These are phyloP conservation scores for Boletellus emodensis DNA, from an alignment of 768 basidiomycete genomes.

Conservation along the genomic window DNA sequence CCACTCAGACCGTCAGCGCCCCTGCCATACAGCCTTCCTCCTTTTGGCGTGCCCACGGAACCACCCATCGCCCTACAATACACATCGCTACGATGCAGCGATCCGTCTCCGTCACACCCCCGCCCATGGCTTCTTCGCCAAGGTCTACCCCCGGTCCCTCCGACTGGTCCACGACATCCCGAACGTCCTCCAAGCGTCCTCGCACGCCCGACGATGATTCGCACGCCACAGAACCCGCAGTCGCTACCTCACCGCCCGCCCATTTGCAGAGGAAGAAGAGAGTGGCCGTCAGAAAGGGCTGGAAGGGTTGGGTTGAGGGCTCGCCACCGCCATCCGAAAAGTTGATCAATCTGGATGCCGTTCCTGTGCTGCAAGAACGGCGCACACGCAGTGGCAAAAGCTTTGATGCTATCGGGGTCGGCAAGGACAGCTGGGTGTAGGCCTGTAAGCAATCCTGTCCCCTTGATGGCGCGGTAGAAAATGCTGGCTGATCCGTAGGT, in stretches of 20 bases:
- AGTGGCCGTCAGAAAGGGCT: slow-evolving; percentile 69
- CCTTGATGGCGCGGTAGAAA: slow-evolving; percentile 47
- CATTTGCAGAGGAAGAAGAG: slow-evolving; percentile 55
- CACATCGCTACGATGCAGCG: slow-evolving; percentile 67
- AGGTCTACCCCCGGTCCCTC: slow-evolving; percentile 75
- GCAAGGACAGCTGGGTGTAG: slow-evolving; percentile 75
- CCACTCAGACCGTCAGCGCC: slow-evolving; percentile 27
- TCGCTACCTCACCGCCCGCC: slow-evolving; percentile 15
- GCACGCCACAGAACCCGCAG: slow-evolving; percentile 28
- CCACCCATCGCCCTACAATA: slow-evolving; percentile 50
- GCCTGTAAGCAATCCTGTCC: slow-evolving; percentile 36
- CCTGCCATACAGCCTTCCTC: slow-evolving; percentile 39
- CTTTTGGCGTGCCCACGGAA: slow-evolving; percentile 59
- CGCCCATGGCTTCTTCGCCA: slow-evolving; percentile 62
- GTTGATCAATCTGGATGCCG: slow-evolving; percentile 75
- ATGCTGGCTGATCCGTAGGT: slow-evolving; percentile 30
- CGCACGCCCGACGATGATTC: slow-evolving; percentile 68
- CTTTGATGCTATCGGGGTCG: slow-evolving; percentile 78
- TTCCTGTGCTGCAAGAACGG: slow-evolving; percentile 65
- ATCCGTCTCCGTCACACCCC: slow-evolving; percentile 72
- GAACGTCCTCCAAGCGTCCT: slow-evolving; percentile 77
- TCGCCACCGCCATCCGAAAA: slow-evolving; percentile 77
- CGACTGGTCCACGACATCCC: slow-evolving; percentile 66
- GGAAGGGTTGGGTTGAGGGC: slow-evolving; percentile 91
- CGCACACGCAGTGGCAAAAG: slow-evolving; percentile 81